Base-by-base conservation (phyloP, 225 moss, liverwort and hornwort species). In the Thuidium tamariscinum region DNA sequence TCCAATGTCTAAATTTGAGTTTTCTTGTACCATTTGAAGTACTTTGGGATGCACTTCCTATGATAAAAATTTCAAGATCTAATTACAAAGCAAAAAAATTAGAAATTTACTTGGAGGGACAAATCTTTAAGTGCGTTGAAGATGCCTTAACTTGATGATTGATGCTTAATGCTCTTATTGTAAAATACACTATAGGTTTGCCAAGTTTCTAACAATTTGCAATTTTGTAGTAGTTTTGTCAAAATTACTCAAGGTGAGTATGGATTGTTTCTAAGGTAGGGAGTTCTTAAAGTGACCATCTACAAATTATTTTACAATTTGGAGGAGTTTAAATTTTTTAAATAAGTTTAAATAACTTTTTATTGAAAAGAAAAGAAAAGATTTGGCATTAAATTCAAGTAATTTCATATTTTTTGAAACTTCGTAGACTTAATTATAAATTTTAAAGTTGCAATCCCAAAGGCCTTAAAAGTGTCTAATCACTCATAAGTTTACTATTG, bases 31-130 rank as follows among this genome's bases (percentile, higher is more conserved):
- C 16, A 16, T 44, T 29, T 2, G 5, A 29, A 71, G 6, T 27
- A 10, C 16, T 27, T 17, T 29, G 6, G 10, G 0, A 17, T 9
- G 10, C 0, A 0, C 10, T 29, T 46, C 4, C 0, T 17, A 11
- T 71, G 2, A 10, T 4, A 44, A 29, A 42, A 44, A 6, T 44
- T 44, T 27, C 29, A 44, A 29, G 4, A 29, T 71, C 3, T 5
- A 44, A 29, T 44, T 71, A 16, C 17, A 44, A 29, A 46, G 2
- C 29, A 29, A 7, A 18, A 46, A 29, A 42, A 27, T 42, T 26
- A 16, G 2, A 42, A 70, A 16, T 42, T 42, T 9, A 16, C 5
- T 42, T 42, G 0, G 8, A 27, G 0, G 16, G 2, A 0, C 2
- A 16, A 27, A 9, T 42, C 16, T 0, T 26, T 0, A 0, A 27